These are phyloP conservation scores for Rhizoclosmatium globosum DNA, from an alignment of 192 early-diverging fungal genomes.

Conservation along the genomic window DNA sequence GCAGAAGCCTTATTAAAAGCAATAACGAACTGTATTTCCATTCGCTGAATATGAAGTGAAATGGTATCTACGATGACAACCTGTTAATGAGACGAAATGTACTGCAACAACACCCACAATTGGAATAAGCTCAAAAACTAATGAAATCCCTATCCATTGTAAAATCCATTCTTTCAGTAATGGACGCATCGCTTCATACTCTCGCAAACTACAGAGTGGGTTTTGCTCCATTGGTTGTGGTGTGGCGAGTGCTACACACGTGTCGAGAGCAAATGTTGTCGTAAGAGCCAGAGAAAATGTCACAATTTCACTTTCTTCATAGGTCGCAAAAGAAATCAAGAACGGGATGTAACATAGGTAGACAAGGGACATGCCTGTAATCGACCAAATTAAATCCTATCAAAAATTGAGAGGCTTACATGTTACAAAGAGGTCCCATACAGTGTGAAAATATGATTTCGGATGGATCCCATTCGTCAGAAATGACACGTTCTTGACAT, in stretches of 20 bases:
- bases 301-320: neutral
- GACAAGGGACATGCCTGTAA: neutral
- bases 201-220: neutral
- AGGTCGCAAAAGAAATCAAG: neutral
- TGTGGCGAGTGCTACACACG: neutral
- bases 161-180: slow-evolving; percentile 4
- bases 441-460: slow-evolving; percentile 3
- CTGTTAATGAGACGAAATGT: neutral
- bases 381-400: neutral
- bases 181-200: slow-evolving; percentile 14
- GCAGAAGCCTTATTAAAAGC: neutral
- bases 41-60: neutral
- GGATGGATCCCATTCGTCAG: neutral
- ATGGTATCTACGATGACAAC: neutral
- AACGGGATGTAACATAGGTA: neutral
- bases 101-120: neutral
- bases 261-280: neutral
- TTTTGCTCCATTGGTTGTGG: neutral
- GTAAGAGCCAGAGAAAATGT: neutral
- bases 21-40: neutral
- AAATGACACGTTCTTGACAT: neutral
- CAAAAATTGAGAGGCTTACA: neutral
- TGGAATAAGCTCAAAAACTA: slow-evolving; percentile 15
- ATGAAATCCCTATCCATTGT: neutral
- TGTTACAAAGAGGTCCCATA: neutral